These are phyloP conservation scores for Chlorella sp. DNA, from an alignment of 139 green algal species.

Conservation along the genomic window DNA sequence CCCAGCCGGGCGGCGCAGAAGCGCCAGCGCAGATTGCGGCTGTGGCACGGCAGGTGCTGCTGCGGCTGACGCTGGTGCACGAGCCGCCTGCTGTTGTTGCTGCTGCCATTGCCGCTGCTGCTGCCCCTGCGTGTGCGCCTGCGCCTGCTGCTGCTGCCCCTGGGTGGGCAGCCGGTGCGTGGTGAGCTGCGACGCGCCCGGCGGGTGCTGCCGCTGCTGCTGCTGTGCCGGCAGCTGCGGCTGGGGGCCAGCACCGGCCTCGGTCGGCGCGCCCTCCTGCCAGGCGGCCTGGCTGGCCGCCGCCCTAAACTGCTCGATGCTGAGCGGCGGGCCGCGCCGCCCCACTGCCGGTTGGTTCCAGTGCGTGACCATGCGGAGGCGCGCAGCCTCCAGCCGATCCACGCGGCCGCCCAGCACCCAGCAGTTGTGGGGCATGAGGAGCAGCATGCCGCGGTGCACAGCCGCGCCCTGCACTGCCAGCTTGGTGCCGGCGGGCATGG, in stretches of 20 bases:
- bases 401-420: slow-evolving; percentile 64
- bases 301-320: slow-evolving; percentile 6
- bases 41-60: slow-evolving; percentile 17
- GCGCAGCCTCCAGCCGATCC: slow-evolving; percentile 44
- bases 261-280: background rate
- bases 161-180: background rate
- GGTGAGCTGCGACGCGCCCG: background rate
- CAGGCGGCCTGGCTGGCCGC: slow-evolving; percentile 3
- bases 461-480: slow-evolving; percentile 53
- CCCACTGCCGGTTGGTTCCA: slow-evolving; percentile 47
- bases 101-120: background rate
- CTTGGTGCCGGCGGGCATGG: slow-evolving; percentile 46
- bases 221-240: slow-evolving; percentile 18
- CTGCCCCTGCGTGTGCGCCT: background rate
- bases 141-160: slow-evolving; percentile 13
- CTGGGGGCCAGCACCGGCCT: background rate
- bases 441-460: slow-evolving; percentile 60
- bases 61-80: background rate
- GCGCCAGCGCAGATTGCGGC: slow-evolving; percentile 4
- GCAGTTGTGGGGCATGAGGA: slow-evolving; percentile 66
- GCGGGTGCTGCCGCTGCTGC: background rate
- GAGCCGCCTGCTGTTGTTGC: background rate
- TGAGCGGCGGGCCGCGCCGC: slow-evolving; percentile 18
- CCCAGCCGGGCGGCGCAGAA: background rate
- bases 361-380: slow-evolving; percentile 33